Base-by-base conservation (phyloP, 2,329 filamentous ascomycete species). In the Tolypocladium tropicale region DNA sequence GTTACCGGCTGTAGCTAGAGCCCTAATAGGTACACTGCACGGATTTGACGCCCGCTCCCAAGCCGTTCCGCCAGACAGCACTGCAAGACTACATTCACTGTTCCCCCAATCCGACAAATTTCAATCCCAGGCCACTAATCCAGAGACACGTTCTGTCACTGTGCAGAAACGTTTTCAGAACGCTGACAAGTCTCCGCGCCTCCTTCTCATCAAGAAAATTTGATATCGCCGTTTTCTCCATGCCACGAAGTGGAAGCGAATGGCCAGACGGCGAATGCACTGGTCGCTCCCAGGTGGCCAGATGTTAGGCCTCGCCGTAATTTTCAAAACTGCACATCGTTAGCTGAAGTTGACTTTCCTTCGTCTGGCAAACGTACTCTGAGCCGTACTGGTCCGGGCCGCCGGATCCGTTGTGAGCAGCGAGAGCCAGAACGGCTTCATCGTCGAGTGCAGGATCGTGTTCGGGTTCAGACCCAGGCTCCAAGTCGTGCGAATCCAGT, bases 391-490 rank as follows among this genome's bases (percentile, higher is more conserved):
- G 64, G 32, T 76, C 73, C 4, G 70, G 63, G 4, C 66, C 58
- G 2, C 67, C 65, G 2, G 68, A 60, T 33, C 69, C 69, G 61
- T 71, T 75, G 56, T 78, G 74, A 4, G 71, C 74, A 21, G 76
- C 74, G 46, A 80, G 63, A 9, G 74, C 76, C 58, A 80, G 59
- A 14, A 80, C 74, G 6, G 76, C 76, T 56, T 78, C 76, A 56
- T 80, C 77, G 32, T 78, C 75, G 16, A 78, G 62, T 0, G 67
- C 60, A 10, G 67, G 63, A 18, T 72, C 69, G 16, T 71, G 68
- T 12, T 64, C 60, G n/a, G 65, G 53, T 18, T 67, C 63, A 4
- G 64, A 58, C 2, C 63, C 63, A 33, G 53, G 53, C 11, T 54
- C 52, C 6, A 58, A 33, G 4, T 63, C 65, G 4, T 67, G 65